Percentiles rank a stretch among this genome's conserved stretches.
Conservation (phyloP, 2,329 filamentous ascomycete genomes). For the Ophiostoma quercus region DNA sequence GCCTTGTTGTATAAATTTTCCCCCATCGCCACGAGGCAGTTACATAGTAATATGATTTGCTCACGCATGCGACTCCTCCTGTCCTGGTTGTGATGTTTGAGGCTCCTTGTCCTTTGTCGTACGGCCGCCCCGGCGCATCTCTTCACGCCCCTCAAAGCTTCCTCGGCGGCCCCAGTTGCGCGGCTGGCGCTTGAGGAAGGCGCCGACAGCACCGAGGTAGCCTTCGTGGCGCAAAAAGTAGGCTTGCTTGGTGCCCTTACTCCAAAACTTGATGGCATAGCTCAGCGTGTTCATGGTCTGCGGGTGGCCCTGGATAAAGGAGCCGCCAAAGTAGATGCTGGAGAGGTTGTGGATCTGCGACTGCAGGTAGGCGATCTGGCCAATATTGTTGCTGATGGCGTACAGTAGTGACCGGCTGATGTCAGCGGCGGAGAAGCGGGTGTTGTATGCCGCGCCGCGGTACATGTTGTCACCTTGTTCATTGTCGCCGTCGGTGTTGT, state of each 20-base stretch:
- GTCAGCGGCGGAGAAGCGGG: constrained; percentile 71
- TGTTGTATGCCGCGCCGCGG: constrained; percentile 31
- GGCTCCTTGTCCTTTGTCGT: background rate
- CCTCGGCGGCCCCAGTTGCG: constrained; percentile 83
- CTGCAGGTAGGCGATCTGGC: constrained; percentile 95
- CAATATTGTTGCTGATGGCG: constrained; percentile 96
- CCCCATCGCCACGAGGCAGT: too few relatives aligned
- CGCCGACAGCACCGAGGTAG: constrained; percentile 88
- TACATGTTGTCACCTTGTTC: constrained; percentile 18
- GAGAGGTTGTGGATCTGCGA: constrained; percentile 87
- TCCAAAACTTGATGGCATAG: constrained; percentile 96
- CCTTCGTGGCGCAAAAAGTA: constrained; percentile 96
- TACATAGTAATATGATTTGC: too few relatives aligned
- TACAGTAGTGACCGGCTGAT: constrained; percentile 88
- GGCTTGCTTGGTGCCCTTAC: constrained; percentile 85
- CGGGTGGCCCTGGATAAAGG: constrained; percentile 90
- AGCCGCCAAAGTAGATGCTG: constrained; percentile 95
- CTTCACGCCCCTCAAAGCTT: constrained; percentile 57
- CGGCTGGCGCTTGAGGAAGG: constrained; percentile 87
- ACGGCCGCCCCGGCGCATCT: background rate
- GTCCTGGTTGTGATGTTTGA: background rate
- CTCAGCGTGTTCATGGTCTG: constrained; percentile 97
- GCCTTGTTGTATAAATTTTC: background rate
- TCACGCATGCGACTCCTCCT: background rate
- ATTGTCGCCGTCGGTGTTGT: background rate